Conservation (phyloP, 345 rosid species). For the Populus tremula region DNA sequence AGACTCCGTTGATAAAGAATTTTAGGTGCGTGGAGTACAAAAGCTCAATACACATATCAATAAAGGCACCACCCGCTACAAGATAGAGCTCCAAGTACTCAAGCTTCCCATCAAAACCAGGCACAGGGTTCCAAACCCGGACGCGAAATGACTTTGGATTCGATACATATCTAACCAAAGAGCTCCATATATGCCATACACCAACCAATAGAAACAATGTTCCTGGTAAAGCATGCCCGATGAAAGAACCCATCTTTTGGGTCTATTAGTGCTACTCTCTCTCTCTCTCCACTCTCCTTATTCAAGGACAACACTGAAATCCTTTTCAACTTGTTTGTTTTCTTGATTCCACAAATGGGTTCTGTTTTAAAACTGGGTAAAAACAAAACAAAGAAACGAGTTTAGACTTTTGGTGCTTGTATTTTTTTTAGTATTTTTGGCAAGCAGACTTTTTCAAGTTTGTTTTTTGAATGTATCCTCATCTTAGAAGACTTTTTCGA, state of each 20-base stretch:
- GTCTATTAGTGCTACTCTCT: background rate
- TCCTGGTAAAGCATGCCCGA: constrained; percentile 90
- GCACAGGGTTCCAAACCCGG: constrained; percentile 82
- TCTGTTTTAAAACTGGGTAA: background rate
- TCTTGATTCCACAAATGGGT: constrained; percentile 5
- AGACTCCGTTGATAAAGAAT: constrained; percentile 64
- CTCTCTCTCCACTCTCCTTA: background rate
- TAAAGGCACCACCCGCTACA: constrained; percentile 64
- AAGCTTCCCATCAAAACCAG: constrained; percentile 70
- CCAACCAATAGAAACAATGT: constrained; percentile 74
- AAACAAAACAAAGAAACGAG: background rate
- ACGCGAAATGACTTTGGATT: constrained; percentile 69
- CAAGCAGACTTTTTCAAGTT: background rate
- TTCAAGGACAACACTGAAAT: background rate
- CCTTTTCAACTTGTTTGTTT: background rate
- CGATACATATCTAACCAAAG: constrained; percentile 53
- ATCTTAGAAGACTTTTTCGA: background rate
- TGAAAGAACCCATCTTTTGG: constrained; percentile 81
- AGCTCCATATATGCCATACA: constrained; percentile 83
- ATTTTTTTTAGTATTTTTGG: background rate
- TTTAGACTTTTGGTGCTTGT: background rate
- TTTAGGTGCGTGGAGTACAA: constrained; percentile 89
- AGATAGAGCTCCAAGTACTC: constrained; percentile 82
- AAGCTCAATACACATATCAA: constrained; percentile 85
- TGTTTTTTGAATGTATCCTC: background rate